A percentile compares a stretch with the other conserved stretches of the same genome.
Conservation (phyloP, 2,329 filamentous ascomycete genomes). For the Penicillium sp. region DNA sequence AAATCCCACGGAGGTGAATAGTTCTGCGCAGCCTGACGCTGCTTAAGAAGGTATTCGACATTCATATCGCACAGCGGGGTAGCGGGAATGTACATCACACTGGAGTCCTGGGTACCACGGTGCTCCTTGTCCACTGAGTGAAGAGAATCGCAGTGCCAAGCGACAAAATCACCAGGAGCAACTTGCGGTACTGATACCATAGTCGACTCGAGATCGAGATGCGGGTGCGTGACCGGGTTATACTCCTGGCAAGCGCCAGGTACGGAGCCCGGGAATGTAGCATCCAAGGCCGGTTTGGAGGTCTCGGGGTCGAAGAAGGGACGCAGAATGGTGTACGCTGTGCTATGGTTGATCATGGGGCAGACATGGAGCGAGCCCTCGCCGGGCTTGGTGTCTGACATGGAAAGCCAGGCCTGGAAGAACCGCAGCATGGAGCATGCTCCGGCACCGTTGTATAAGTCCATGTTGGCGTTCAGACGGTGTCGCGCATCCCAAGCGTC, state of each 20-base stretch:
- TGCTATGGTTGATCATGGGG: conserved; percentile 70
- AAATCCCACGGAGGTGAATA: conserved; percentile 70
- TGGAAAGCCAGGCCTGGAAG: conserved; percentile 82
- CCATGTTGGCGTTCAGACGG: conserved; percentile 64
- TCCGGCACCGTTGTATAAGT: conserved; percentile 78
- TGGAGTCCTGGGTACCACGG: conserved; percentile 67
- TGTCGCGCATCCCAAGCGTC: conserved; percentile 77
- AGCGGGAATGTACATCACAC: conserved; percentile 84
- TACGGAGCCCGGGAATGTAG: conserved; percentile 65
- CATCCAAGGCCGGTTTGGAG: conserved; percentile 39
- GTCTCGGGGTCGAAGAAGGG: conserved; percentile 71
- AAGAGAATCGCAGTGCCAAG: conserved; percentile 76
- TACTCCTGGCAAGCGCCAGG: conserved; percentile 69
- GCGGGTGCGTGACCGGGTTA: conserved; percentile 62
- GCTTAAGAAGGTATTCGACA: conserved; percentile 65
- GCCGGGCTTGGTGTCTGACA: conserved; percentile 68
- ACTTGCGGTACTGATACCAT: conserved; percentile 72
- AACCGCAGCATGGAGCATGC: conserved; percentile 82
- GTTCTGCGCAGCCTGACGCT: conserved; percentile 66
- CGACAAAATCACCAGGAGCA: conserved; percentile 69
- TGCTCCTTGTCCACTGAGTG: conserved; percentile 83
- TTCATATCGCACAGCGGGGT: conserved; percentile 77
- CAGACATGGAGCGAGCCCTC: conserved; percentile 83
- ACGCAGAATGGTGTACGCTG: conserved; percentile 74
- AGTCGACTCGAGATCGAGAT: conserved; percentile 62